A percentile compares a stretch with the other conserved stretches of the same genome.
Conservation (phyloP, 768 basidiomycete genomes). For the Pleurotus eryngii region DNA sequence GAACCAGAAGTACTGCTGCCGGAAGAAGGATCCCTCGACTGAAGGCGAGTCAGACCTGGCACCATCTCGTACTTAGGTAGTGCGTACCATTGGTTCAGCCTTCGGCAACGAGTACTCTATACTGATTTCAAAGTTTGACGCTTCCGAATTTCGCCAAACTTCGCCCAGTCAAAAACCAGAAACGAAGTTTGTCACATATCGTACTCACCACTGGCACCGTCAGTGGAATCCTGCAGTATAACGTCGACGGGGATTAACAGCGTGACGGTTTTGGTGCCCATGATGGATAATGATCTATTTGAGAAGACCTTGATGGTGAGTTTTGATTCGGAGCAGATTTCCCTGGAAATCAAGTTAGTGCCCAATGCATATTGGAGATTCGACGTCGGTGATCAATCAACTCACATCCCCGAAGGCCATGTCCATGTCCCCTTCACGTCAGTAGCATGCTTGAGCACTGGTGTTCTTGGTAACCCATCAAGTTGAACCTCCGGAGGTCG, state of each 20-base stretch:
- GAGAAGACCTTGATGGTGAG: background rate
- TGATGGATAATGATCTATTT: background rate
- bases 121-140: background rate
- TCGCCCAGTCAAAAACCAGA: background rate
- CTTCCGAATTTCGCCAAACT: background rate
- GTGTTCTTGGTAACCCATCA: background rate
- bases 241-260: background rate
- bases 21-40: background rate
- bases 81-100: background rate
- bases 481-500: background rate
- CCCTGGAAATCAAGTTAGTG: background rate
- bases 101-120: background rate
- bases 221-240: background rate
- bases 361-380: background rate
- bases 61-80: background rate
- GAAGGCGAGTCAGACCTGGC: background rate
- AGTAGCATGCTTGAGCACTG: background rate
- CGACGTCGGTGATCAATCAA: background rate
- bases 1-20: background rate
- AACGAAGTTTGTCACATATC: no score
- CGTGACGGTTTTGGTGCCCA: background rate
- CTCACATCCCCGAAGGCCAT: background rate
- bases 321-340: background rate
- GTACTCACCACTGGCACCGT: background rate
- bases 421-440: background rate